Evolutionary conservation across 371 early-diverging fungal species (phyloP), one percentile per base, ranked within the genome.

Genomic region (Lichtheimia ramosa): DNA sequence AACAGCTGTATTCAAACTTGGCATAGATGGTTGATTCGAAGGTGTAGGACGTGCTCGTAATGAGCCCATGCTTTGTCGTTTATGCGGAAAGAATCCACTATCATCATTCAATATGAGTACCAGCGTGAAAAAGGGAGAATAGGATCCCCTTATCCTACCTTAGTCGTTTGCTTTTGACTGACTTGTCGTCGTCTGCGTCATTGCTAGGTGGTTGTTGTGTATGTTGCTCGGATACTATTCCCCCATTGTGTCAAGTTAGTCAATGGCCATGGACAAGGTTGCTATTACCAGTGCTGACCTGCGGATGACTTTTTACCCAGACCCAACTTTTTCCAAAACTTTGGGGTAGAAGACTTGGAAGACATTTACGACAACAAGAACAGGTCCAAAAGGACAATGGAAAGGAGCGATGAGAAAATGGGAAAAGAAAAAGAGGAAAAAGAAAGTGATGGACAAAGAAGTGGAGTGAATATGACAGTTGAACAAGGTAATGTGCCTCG

Each of bases 291-390:
- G n/a, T 2, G n/a, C 40, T 43, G 51, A 27, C 52, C 52, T 27
- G 27, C 43, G 16, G 56, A 43, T 43, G 56, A 55, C 43, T 73
- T 68, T 51, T 69, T 77, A 52, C 64, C 58, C 50, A 77, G 56
- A 4, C 72, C 65, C 27, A 77, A 62, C 52, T 77, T 77, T 63
- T 74, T 72, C 78, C 78, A 77, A 51, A 69, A 69, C 58, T 69
- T 69, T 40, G 61, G 56, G 10, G 64, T 57, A 18, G 66, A 58
- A 23, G 69, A 65, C 43, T 69, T 69, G 51, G 52, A 60, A 25
- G 61, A 53, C 61, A 61, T 59, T n/a, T 40, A 28, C 25, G 51
- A 48, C 20, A 40, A 42, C 46, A 27, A 20, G 42, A 5, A 25
- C 41, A 14, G 16, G 46, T 46, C 46, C 46, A 21, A 46, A 48